These are phyloP conservation scores for Tinospora cordifolia DNA, from an alignment of 164 flowering plant genomes.

Conservation along the genomic window DNA sequence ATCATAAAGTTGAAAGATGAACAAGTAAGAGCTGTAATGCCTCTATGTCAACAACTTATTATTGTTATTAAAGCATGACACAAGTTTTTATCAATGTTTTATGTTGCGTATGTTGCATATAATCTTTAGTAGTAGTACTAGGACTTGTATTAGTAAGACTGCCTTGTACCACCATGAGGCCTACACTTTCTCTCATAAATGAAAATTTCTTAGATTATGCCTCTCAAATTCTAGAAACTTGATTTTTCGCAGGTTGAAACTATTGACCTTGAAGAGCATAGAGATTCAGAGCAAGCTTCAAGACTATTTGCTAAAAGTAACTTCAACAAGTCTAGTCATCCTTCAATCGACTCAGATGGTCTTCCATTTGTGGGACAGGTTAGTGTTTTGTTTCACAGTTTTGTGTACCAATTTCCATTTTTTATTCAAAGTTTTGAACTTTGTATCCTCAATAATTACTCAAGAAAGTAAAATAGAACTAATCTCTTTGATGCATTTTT, in stretches of 20 bases:
- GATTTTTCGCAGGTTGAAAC: slow-evolving; percentile 58
- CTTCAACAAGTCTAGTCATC: slow-evolving; percentile 28
- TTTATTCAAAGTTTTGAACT: background rate
- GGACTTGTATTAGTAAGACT: no score
- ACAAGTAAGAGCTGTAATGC: no score
- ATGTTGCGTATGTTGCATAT: no score
- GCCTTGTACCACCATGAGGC: no score
- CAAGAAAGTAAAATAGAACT: background rate
- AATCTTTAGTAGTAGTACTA: no score
- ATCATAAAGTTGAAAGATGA: no score
- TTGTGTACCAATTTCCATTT: background rate
- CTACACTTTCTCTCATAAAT: no score
- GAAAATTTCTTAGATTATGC: no score
- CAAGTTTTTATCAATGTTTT: no score
- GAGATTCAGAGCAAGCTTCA: slow-evolving; percentile 26
- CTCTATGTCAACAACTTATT: no score
- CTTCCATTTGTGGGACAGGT: slow-evolving; percentile 96
- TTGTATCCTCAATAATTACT: background rate
- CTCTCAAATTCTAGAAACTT: background rate
- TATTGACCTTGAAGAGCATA: slow-evolving; percentile 55
- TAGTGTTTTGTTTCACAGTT: slow-evolving; percentile 3
- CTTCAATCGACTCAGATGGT: slow-evolving; percentile 73
- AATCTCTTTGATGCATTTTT: slow-evolving; percentile 4
- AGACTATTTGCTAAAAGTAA: slow-evolving; percentile 54
- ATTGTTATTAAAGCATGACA: no score